These are phyloP conservation scores for Globisporangium echinulatum DNA, from an alignment of 352 stramenopile species.

Conservation along the genomic window DNA sequence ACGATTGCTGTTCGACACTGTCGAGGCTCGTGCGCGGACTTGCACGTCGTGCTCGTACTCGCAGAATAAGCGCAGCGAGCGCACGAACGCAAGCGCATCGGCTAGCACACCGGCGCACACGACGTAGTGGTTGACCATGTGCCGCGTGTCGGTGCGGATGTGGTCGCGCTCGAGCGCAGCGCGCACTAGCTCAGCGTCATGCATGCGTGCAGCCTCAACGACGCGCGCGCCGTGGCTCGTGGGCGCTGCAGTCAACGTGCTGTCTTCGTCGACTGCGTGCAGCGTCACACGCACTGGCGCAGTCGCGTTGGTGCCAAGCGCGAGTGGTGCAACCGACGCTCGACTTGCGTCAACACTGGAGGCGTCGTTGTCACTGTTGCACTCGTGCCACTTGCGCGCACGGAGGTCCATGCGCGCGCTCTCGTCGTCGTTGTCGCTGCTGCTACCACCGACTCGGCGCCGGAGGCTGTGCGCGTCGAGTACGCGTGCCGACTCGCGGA, in stretches of 20 bases:
- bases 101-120: conserved; percentile 15
- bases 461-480: neutral
- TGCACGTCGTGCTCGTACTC: conserved; percentile 6
- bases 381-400: conserved; percentile 11
- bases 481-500: conserved; percentile 16
- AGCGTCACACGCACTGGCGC: conserved; percentile 2
- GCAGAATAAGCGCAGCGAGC: conserved; percentile 8
- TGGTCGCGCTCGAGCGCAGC: conserved; percentile 24
- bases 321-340: neutral
- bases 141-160: conserved; percentile 15
- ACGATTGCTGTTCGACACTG: neutral
- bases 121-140: conserved; percentile 22
- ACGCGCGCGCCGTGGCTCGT: conserved; percentile 1
- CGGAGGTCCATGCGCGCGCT: neutral
- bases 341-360: neutral
- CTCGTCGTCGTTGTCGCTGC: neutral
- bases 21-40: neutral
- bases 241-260: neutral
- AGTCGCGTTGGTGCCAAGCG: neutral
- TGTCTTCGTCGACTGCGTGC: conserved; percentile 4
- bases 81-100: conserved; percentile 10
- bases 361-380: neutral
- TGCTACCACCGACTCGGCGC: neutral
- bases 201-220: conserved; percentile 5
- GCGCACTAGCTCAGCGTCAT: conserved; percentile 17